Evolutionary conservation across 1,139 yeast species (phyloP).

Genomic region (Taphrina populina): DNA sequence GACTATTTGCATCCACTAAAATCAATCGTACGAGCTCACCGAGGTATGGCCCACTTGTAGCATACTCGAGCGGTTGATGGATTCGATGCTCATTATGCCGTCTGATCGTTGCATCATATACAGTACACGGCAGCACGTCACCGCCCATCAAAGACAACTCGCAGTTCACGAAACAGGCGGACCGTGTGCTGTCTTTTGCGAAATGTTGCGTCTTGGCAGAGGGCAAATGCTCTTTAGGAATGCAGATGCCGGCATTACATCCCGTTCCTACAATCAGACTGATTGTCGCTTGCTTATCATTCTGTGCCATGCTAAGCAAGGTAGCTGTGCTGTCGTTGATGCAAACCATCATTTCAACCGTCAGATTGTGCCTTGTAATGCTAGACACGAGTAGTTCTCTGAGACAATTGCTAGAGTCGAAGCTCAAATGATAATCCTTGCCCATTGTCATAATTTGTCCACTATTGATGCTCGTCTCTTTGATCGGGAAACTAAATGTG

Average conservation of each 20-base stretch:
- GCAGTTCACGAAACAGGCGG: slow-evolving; percentile 42
- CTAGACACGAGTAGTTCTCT: slow-evolving; percentile 62
- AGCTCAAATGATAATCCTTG: slow-evolving; percentile 68
- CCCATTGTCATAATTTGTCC: slow-evolving; percentile 87
- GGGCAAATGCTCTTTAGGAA: not conserved
- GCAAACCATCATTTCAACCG: slow-evolving; percentile 69
- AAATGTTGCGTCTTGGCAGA: not conserved
- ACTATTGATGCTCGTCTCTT: slow-evolving; percentile 61
- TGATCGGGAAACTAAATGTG: slow-evolving; percentile 79
- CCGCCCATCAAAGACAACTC: slow-evolving; percentile 45
- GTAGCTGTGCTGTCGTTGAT: slow-evolving; percentile 92
- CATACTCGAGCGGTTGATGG: slow-evolving; percentile 79
- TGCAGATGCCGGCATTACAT: slow-evolving; percentile 56
- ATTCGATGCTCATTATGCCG: slow-evolving; percentile 68
- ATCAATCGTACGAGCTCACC: slow-evolving; percentile 78
- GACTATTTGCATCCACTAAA: slow-evolving; percentile 65
- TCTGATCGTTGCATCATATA: slow-evolving; percentile 70
- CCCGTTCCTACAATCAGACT: slow-evolving; percentile 93
- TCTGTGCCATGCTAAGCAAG: slow-evolving; percentile 71
- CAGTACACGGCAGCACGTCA: slow-evolving; percentile 61
- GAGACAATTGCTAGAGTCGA: slow-evolving; percentile 71
- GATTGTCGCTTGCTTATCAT: slow-evolving; percentile 58
- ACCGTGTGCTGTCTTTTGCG: not conserved
- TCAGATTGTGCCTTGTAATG: slow-evolving; percentile 48
- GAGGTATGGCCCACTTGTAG: slow-evolving; percentile 82